A percentile compares a stretch with the other conserved stretches of the same genome.
Evolutionary conservation across 441 rosid genomes (phyloP).

Genomic region (Raphanus hybrid): DNA sequence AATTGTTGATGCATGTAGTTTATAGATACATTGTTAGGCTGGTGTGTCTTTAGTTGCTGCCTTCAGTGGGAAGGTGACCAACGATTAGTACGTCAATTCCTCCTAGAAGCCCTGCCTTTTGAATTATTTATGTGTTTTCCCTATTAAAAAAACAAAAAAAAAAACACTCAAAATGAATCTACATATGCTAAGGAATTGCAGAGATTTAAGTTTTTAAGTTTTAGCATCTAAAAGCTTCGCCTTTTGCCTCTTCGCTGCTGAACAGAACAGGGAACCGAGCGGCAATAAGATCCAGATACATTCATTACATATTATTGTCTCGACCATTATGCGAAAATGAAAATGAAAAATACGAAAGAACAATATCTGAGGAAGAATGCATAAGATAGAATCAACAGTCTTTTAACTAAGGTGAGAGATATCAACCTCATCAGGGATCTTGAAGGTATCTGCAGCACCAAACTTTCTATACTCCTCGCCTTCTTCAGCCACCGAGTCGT

Average conservation of each 20-base stretch:
- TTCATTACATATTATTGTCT: not conserved
- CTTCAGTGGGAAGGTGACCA: slow-evolving; percentile 10
- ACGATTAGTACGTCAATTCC: not conserved
- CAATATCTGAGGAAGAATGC: slow-evolving; percentile 9
- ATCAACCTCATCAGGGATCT: slow-evolving; percentile 74
- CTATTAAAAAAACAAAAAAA: not conserved
- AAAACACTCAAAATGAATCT: not conserved
- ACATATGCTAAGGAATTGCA: slow-evolving; percentile 21
- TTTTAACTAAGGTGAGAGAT: slow-evolving; percentile 63
- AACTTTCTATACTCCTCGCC: slow-evolving; percentile 71
- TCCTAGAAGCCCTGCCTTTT: slow-evolving; percentile 25
- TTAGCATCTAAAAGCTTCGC: not conserved
- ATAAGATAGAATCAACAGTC: slow-evolving; percentile 7
- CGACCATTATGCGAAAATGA: not conserved
- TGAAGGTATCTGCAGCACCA: slow-evolving; percentile 92
- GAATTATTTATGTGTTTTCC: not conserved
- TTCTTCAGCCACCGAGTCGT: slow-evolving; percentile 45
- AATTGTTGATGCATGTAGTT: not conserved
- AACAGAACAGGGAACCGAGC: too few species aligned
- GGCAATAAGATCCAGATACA: not conserved
- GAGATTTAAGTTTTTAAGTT: not conserved
- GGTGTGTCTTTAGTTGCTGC: slow-evolving; percentile 8
- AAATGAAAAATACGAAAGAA: not conserved
- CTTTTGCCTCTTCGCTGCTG: too few species aligned
- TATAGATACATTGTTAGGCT: not conserved